Evolutionary conservation across 352 stramenopile genomes (phyloP).

Genomic region (Pythium utonaiense): DNA sequence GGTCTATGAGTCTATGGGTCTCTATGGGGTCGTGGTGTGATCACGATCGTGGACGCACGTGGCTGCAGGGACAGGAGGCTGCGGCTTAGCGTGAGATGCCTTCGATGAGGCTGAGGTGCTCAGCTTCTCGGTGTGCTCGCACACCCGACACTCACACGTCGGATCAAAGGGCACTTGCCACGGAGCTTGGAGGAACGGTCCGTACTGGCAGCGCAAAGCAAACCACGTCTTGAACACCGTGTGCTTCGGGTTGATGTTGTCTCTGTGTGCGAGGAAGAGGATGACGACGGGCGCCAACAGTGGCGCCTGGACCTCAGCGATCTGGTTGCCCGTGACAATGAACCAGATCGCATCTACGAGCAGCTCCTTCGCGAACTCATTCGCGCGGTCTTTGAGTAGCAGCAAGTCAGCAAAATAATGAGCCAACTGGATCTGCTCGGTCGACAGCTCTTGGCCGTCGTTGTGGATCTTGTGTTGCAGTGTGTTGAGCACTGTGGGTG

Average conservation of each 20-base stretch:
- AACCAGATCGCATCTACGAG: slow-evolving; percentile 61
- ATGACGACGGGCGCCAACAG: slow-evolving; percentile 53
- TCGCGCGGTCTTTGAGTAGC: slow-evolving; percentile 41
- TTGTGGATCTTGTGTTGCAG: slow-evolving; percentile 44
- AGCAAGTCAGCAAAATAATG: slow-evolving; percentile 60
- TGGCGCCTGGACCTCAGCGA: slow-evolving; percentile 41
- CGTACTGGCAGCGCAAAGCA: slow-evolving; percentile 63
- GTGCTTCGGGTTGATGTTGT: slow-evolving; percentile 66
- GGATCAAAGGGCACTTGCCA: slow-evolving; percentile 60
- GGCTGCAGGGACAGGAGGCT: neutral
- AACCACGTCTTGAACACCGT: slow-evolving; percentile 51
- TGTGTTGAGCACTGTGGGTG: slow-evolving; percentile 36
- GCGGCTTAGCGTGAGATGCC: neutral
- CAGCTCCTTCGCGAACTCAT: slow-evolving; percentile 40
- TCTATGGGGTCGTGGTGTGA: neutral
- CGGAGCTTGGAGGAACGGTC: slow-evolving; percentile 33
- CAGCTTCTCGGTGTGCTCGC: slow-evolving; percentile 38
- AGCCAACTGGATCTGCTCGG: slow-evolving; percentile 41
- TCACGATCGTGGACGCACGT: neutral
- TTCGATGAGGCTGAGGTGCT: neutral
- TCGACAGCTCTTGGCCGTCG: slow-evolving; percentile 10
- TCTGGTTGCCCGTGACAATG: slow-evolving; percentile 39
- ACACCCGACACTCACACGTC: slow-evolving; percentile 55
- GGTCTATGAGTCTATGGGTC: neutral
- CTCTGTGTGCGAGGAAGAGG: slow-evolving; percentile 55